These are phyloP conservation scores for Penicillium thymicola DNA, from an alignment of 2,329 filamentous ascomycete species.

Conservation along the genomic window DNA sequence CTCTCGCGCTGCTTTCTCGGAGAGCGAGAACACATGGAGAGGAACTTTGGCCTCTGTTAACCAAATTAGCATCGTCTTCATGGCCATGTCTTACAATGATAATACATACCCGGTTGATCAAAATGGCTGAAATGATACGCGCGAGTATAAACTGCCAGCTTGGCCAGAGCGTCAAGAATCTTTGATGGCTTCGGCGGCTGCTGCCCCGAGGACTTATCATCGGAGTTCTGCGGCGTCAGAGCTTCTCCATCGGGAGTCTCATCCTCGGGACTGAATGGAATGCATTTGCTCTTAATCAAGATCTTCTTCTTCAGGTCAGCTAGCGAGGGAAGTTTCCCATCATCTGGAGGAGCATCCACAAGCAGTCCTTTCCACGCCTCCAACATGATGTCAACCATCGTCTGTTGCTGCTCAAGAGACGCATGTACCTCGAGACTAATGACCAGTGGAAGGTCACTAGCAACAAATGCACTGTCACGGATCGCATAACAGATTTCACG, in stretches of 20 bases:
- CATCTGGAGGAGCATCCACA: slow-evolving; percentile 59
- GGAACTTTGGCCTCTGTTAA: slow-evolving; percentile 50
- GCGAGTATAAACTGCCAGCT: slow-evolving; percentile 79
- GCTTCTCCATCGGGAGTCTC: slow-evolving; percentile 21
- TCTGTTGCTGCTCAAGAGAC: slow-evolving; percentile 74
- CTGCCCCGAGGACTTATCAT: neutral
- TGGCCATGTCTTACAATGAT: neutral
- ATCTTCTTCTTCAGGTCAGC: slow-evolving; percentile 75
- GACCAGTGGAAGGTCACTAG: slow-evolving; percentile 76
- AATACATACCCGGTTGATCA: slow-evolving; percentile 57
- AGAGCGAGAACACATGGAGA: slow-evolving; percentile 63
- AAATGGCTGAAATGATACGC: slow-evolving; percentile 77
- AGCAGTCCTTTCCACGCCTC: slow-evolving; percentile 78
- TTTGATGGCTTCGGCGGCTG: slow-evolving; percentile 48
- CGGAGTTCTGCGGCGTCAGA: slow-evolving; percentile 3
- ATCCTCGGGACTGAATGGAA: slow-evolving; percentile 45
- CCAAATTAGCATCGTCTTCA: neutral
- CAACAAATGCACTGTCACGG: slow-evolving; percentile 71
- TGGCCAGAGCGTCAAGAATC: slow-evolving; percentile 69
- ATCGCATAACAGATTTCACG: slow-evolving; percentile 81
- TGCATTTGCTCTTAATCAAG: slow-evolving; percentile 73
- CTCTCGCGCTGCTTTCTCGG: slow-evolving; percentile 64
- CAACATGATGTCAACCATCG: slow-evolving; percentile 92
- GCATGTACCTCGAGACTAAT: slow-evolving; percentile 92
- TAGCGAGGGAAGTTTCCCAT: slow-evolving; percentile 60